Evolutionary conservation across 441 rosid genomes (phyloP).

Genomic region (Metrosideros polymorpha): DNA sequence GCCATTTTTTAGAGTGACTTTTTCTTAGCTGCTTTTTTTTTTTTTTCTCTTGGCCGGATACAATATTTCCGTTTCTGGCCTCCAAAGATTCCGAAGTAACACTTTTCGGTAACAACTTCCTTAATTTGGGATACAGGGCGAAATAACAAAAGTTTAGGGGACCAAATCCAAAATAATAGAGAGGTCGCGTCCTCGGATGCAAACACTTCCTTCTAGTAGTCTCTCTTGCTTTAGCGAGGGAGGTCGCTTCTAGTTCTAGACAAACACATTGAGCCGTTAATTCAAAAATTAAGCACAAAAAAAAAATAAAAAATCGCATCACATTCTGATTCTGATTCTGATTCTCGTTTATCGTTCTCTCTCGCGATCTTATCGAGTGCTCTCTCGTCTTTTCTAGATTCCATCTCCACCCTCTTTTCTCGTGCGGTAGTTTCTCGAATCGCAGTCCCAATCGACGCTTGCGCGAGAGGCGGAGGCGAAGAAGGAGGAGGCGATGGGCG

Average conservation of each 20-base stretch:
- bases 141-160: not conserved
- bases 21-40: too few species aligned
- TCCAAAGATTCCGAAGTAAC: not conserved
- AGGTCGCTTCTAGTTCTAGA: not conserved
- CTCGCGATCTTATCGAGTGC: not conserved
- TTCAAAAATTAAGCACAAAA: not conserved
- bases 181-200: not conserved
- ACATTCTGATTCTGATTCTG: not conserved
- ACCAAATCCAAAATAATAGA: not conserved
- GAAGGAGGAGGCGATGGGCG: too few species aligned
- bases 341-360: too few species aligned
- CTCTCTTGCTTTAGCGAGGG: not conserved
- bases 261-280: not conserved
- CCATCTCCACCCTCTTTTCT: not conserved
- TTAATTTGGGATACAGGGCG: not conserved
- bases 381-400: not conserved
- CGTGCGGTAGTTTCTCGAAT: not conserved
- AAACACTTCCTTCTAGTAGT: not conserved
- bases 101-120: not conserved
- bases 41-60: not conserved
- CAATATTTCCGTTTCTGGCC: not conserved
- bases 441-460: not conserved
- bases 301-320: not conserved
- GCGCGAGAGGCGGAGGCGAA: not conserved
- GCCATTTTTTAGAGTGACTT: not conserved